Base-by-base conservation (phyloP, 139 green algal species). In the Gonium pectorale region DNA sequence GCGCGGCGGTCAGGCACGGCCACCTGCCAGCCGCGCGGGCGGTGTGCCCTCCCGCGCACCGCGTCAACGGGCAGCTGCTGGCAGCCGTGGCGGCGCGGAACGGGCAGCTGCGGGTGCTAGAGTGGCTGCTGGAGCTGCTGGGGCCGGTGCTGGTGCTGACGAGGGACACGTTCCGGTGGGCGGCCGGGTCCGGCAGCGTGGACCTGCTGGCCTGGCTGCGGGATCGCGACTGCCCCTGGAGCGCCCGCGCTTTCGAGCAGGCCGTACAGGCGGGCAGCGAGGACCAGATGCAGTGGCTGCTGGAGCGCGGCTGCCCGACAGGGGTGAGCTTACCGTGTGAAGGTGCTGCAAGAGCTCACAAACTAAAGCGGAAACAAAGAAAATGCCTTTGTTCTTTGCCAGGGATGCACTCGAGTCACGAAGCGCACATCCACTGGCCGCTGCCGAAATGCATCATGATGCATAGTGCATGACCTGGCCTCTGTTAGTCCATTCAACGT, bases 191-290 rank as follows among this genome's bases (percentile, higher is more conserved):
- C 67, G 37, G 40, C 67, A 56, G 68, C 41, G 43, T 77, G 68
- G 68, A 9, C 21, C 68, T 41, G n/a, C 44, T 77, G 68, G 24
- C 43, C 1, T 77, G 68, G 68, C 44, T 77, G n/a, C 68, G 51
- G 68, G 26, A 41, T 41, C 68, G 68, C 8, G 68, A 43, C n/a
- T 77, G 60, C 68, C 43, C 43, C 24, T 6, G 60, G 43, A 77
- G 43, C 5, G 11, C 51, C 3, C 27, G 9, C 43, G 68, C 43
- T 19, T 41, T 41, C 9, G 21, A 26, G 37, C 29, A 26, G 13
- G 68, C 68, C 15, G 68, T 43, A 5, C 24, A 41, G 43, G 43
- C 24, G 9, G 68, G 68, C 5, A 77, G 60, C 41, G 5, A 62
- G 68, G 24, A 41, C 37, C 43, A n/a, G 26, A 24, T 77, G 68